A percentile compares a stretch with the other conserved stretches of the same genome.
Conservation (phyloP, 1,284 basidiomycete genomes). For the Ustilago sp. region DNA sequence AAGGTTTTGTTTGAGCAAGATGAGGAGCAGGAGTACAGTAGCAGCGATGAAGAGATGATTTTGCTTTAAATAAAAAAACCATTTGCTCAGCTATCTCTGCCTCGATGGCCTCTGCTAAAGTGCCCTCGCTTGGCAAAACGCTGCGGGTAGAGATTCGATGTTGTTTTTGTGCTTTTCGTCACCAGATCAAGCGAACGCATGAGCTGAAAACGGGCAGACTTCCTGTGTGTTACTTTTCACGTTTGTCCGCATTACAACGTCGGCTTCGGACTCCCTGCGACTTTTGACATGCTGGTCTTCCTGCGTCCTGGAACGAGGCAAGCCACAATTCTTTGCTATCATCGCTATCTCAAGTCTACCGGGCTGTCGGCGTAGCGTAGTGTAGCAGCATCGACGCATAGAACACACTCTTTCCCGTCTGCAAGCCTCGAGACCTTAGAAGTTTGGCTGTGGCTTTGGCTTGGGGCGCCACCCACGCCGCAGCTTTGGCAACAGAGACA, state of each 20-base stretch:
- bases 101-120: constrained; percentile 4
- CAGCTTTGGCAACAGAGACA: background rate
- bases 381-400: background rate
- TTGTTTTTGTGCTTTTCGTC: constrained; percentile 24
- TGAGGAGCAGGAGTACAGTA: background rate
- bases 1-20: background rate
- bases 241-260: background rate
- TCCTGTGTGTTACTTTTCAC: background rate
- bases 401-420: background rate
- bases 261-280: constrained; percentile 7
- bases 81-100: constrained; percentile 4
- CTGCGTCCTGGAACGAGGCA: constrained; percentile 1
- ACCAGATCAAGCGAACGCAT: constrained; percentile 27
- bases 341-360: background rate
- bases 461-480: background rate
- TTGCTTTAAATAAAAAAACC: background rate
- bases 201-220: constrained; percentile 9
- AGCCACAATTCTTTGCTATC: background rate
- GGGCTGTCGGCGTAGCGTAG: background rate
- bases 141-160: constrained; percentile 23
- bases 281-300: constrained; percentile 1
- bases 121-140: background rate
- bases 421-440: background rate
- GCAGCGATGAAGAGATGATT: background rate
- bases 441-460: constrained; percentile 4